Evolutionary conservation across 1,139 yeast species (phyloP).

Genomic region (Entelexis sorbosivorans): DNA sequence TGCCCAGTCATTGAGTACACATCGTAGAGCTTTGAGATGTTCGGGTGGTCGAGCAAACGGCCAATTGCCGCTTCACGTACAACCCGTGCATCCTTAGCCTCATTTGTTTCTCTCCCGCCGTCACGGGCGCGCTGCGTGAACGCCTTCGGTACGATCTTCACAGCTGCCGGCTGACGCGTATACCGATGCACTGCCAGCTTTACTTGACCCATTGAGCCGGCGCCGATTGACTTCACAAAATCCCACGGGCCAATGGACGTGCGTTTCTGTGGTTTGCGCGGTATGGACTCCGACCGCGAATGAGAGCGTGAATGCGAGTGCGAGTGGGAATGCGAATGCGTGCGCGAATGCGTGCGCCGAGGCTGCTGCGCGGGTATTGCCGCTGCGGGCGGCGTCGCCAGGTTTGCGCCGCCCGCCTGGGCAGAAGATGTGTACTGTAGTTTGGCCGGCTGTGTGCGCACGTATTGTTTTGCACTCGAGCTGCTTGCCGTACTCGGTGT

Average conservation of each 20-base stretch:
- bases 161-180: constrained; percentile 71
- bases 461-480: not conserved
- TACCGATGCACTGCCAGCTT: constrained; percentile 78
- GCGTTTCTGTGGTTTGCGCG: constrained; percentile 36
- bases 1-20: constrained; percentile 96
- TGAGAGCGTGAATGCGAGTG: constrained; percentile 1
- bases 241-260: constrained; percentile 96
- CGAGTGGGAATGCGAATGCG: not conserved
- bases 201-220: constrained; percentile 98
- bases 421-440: not conserved
- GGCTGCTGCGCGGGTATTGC: constrained; percentile 1
- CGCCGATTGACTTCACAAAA: constrained; percentile 87
- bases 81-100: constrained; percentile 84
- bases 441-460: not conserved
- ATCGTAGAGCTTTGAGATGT: constrained; percentile 82
- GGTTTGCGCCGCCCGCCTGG: not conserved
- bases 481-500: not conserved
- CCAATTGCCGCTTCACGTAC: constrained; percentile 93
- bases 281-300: not conserved
- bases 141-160: constrained; percentile 46
- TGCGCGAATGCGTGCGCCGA: constrained; percentile 2
- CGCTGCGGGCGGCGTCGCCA: not conserved
- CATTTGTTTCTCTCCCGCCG: constrained; percentile 55
- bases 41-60: constrained; percentile 79
- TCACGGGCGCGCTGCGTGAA: constrained; percentile 62